Base-by-base conservation (phyloP, 106 monocot species). In the Xerophyta viscosa region DNA sequence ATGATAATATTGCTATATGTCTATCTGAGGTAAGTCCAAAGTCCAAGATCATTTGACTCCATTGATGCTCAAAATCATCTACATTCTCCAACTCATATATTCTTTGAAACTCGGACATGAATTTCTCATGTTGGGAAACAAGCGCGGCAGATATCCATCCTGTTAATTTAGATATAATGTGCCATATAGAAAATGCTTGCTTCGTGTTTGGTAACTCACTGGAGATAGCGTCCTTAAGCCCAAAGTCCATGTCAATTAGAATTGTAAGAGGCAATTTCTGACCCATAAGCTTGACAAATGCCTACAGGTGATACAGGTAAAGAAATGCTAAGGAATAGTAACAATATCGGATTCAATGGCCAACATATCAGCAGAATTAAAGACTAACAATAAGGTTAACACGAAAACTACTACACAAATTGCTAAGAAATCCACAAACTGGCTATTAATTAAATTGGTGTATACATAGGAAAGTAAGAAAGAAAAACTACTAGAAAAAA, bases 241-340 rank as follows among this genome's bases (percentile, higher is more conserved):
- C 70, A 59, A 82, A 58, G 58, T 88, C 87, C 8, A 74, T 29
- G 66, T 88, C 87, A 15, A 78, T 88, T 24, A 88, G 43, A 50
- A 88, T 41, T 39, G 87, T 88, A 42, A 68, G 68, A 0, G 87
- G 87, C 49, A 47, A 43, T 48, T 76, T 88, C 39, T 75, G 75
- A 48, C 82, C 78, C 87, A 82, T 82, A 19, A 87, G 36, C 39
- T 39, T 63, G 20, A 82, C 46, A 58, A 87, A 82, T 23, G 87
- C 74, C 87, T 87, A 52, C 45, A 57, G 37, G 52, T 11, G 20
- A 44, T 46, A 31, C 10, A 50, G 31, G 59, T 4, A 8, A 31
- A 53, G 37, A 52, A 20, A 28, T 4, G 24, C 12, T 37, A 46
- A 33, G 0, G 6, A 17, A 41, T 6, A 33, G 33, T 33, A 10